Base-by-base conservation (phyloP, 208 protist species). In the Entamoeba histolytica region DNA sequence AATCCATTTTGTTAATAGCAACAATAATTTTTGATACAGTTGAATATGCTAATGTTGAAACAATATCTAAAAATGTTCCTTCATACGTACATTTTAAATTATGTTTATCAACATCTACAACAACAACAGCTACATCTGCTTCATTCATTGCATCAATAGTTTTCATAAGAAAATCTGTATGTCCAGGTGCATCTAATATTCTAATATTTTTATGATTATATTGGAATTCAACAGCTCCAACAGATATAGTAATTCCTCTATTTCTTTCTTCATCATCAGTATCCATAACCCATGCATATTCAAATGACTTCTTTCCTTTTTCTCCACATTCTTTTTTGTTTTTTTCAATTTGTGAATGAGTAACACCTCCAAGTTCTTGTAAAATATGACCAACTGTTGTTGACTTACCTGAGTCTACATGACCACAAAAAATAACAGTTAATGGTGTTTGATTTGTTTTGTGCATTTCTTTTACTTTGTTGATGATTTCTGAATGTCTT, bases 151-250 rank as follows among this genome's bases (percentile, higher is more conserved):
- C 99, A 92, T 98, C 98, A 95, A 99, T 99, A 98, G 99, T 99
- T 97, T 99, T 99, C 96, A 99, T 99, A 94, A 99, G 98, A 96
- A 99, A 99, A 96, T 99, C 98, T 94, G 98, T 96, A 94, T 99
- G 99, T 39, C 99, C 99, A 44, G 99, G 99, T 95, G 98, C 99
- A 96, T 99, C 99, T 95, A 99, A 57, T 31, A 94, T 47, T 50
- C 91, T 94, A 10, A 94, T 35, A 7, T 55, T 35, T 39, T 94
- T 94, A 61, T 49, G 69, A 51, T 49, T 57, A 49, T 92, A 93
- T 49, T 93, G 78, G 31, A 93, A 93, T 39, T 14, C 49, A 14
- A n/a, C 91, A 8, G 61, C 28, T 8, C 49, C 47, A 69, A 94
- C 93, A 69, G 93, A 44, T 19, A 94, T 94, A 47, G 93, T 94